phyloP scores from a whole-genome alignment of 805 yeast species.

The Nakazawaea wyomingensis region DNA sequence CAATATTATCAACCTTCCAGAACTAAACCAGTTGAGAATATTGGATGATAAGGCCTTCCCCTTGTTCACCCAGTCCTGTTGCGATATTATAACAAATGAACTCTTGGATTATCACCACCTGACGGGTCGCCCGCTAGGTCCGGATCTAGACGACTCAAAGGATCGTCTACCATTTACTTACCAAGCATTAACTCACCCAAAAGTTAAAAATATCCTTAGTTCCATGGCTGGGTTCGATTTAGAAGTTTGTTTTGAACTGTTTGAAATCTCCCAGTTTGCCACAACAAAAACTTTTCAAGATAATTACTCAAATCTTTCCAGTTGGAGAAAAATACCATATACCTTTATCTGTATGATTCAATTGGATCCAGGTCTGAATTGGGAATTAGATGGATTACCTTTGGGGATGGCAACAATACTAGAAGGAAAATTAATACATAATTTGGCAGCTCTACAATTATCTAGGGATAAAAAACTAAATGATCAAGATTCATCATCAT shows the following conservation, averaged over 20 bases:
- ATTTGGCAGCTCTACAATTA: slow-evolving; percentile 4
- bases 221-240: slow-evolving; percentile 49
- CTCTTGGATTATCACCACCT: slow-evolving; percentile 23
- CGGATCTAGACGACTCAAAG: slow-evolving; percentile 21
- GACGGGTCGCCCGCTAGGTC: slow-evolving; percentile 28
- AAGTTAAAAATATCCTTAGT: slow-evolving; percentile 40
- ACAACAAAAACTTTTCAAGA: slow-evolving; percentile 2
- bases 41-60: slow-evolving; percentile 32
- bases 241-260: slow-evolving; percentile 37
- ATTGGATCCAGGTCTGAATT: background rate
- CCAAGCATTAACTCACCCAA: slow-evolving; percentile 50
- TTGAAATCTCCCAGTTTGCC: slow-evolving; percentile 44
- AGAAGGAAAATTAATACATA: slow-evolving; percentile 8
- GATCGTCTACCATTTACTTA: slow-evolving; percentile 41
- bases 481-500: too few relatives aligned
- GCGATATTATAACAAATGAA: slow-evolving; percentile 36
- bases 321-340: slow-evolving; percentile 10
- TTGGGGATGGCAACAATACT: slow-evolving; percentile 8
- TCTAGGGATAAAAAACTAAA: background rate
- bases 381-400: background rate
- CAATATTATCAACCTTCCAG: slow-evolving; percentile 12
- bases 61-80: slow-evolving; percentile 38
- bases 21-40: slow-evolving; percentile 18
- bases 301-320: background rate
- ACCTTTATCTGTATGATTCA: slow-evolving; percentile 9